Conservation (phyloP, 176 grass and related monocot species). For the Paspalum notatum region DNA sequence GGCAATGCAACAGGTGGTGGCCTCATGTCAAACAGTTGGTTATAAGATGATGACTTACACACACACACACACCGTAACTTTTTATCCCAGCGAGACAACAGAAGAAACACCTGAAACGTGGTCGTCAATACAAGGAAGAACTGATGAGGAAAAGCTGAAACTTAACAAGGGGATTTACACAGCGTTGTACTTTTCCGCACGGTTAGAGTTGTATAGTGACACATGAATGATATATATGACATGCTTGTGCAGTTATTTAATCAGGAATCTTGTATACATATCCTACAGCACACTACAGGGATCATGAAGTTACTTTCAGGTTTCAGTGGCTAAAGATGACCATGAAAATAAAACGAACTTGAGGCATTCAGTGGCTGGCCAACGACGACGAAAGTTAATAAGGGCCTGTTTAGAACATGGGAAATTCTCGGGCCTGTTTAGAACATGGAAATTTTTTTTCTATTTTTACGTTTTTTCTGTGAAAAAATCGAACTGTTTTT, state of each 20-base stretch:
- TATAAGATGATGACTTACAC: conserved; percentile 3
- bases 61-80: not conserved
- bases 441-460: too few relatives aligned
- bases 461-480: too few relatives aligned
- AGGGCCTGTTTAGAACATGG: too few relatives aligned
- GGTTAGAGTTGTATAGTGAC: conserved; percentile 44
- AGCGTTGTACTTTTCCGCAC: conserved; percentile 34
- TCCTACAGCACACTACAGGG: not conserved
- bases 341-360: too few relatives aligned
- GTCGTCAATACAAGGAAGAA: not conserved
- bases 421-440: too few relatives aligned
- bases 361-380: too few relatives aligned
- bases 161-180: conserved; percentile 15
- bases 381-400: too few relatives aligned
- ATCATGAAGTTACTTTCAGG: not conserved
- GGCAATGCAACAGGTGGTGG: not conserved
- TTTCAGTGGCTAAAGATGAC: too few relatives aligned
- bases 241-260: conserved; percentile 43
- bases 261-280: conserved; percentile 1
- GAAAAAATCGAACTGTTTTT: too few relatives aligned
- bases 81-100: conserved; percentile 11
- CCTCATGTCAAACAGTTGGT: not conserved
- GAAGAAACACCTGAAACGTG: not conserved
- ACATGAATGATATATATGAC: not conserved
- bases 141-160: not conserved